These are phyloP conservation scores for Heritiera fomes DNA, from an alignment of 345 rosid species.

Conservation along the genomic window DNA sequence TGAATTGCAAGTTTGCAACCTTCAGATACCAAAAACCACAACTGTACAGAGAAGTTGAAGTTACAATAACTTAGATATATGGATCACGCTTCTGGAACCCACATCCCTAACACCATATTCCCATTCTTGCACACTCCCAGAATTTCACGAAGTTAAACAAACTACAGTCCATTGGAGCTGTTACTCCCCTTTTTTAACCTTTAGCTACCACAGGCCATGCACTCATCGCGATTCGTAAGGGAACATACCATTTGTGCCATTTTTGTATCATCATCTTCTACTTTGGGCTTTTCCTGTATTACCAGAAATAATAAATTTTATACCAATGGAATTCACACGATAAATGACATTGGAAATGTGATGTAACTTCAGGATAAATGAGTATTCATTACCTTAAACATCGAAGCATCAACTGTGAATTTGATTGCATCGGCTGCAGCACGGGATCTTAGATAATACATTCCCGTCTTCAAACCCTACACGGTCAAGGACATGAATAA, in stretches of 20 bases:
- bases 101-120: background rate
- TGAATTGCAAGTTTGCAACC: background rate
- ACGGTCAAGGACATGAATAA: background rate
- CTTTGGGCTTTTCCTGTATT: constrained; percentile 45
- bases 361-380: background rate
- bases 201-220: constrained; percentile 84
- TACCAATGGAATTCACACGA: background rate
- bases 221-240: constrained; percentile 76
- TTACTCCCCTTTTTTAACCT: background rate
- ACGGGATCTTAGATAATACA: constrained; percentile 86
- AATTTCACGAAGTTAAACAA: no score
- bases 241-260: constrained; percentile 92
- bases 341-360: background rate
- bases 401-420: constrained; percentile 86
- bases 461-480: constrained; percentile 90
- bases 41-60: background rate
- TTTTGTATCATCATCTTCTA: constrained; percentile 49
- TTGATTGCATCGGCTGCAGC: constrained; percentile 99
- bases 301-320: background rate
- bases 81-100: background rate
- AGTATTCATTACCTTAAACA: constrained; percentile 46
- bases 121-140: background rate
- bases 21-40: background rate
- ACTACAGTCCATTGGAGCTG: background rate
- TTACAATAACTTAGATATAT: background rate